Base-by-base conservation (phyloP, 768 basidiomycete genomes). In the Piloderma croceum region DNA sequence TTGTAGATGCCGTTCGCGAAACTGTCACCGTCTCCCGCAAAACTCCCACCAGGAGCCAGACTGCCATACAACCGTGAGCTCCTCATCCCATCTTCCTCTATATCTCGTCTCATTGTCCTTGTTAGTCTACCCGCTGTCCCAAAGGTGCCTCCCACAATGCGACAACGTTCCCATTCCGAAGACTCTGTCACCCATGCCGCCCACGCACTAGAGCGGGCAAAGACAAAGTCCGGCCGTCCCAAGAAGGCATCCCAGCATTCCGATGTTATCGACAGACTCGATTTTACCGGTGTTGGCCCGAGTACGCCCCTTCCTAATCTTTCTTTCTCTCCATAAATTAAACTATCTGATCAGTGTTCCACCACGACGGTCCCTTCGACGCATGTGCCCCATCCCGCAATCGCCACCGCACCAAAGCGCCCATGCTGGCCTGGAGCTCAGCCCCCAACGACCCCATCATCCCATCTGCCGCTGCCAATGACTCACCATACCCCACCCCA, bases 281-380 rank as follows among this genome's bases (percentile, higher is more conserved):
- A 91, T 64, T 85, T 78, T 44, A 84, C 84, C 13, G 83, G 89
- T 52, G 83, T 89, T 31, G 88, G 87, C 7, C 77, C 83, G 42
- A 87, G 89, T 90, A 56, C 48, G 87, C 76, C 34, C 38, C 36
- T 48, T 43, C 43, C 24, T 46, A 24, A 23, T 21, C 41, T 31
- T 24, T 24, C 34, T 43, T 45, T 41, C 34, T 31, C 15, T 31
- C 13, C 17, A 34, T 21, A 36, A 24, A 31, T 27, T 38, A 24
- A 43, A 25, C 15, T 24, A 32, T 46, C 25, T 31, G 12, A 6
- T 38, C 49, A 91, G 89, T 87, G 79, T 87, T 91, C 64, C 89
- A 92, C 55, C 89, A 92, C 54, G 90, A 91, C 53, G 89, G 89
- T 22, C 90, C 89, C 10, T 92, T 91, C 58, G 89, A 92, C 56